Evolutionary conservation across 2,329 filamentous ascomycete species (phyloP).

Genomic region (Exophiala dermatitidis): DNA sequence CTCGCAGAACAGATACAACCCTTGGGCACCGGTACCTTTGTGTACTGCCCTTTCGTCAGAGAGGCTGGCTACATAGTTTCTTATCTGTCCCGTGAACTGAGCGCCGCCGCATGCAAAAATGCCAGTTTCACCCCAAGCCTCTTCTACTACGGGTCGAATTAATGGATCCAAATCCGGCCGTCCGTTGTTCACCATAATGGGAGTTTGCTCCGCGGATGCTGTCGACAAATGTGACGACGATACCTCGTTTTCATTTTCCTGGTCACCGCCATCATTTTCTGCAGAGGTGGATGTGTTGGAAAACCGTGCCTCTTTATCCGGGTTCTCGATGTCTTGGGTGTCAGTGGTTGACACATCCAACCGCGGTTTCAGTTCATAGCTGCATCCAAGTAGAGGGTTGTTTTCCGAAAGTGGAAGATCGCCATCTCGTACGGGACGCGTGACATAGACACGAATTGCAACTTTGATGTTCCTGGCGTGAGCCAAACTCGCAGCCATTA

Average conservation of each 20-base stretch:
- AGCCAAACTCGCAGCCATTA: slow-evolving; percentile 7
- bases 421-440: background rate
- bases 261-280: background rate
- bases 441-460: slow-evolving; percentile 8
- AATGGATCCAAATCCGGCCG: slow-evolving; percentile 48
- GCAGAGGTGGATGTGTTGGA: background rate
- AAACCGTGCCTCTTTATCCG: too few species aligned
- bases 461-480: slow-evolving; percentile 45
- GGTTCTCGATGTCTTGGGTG: background rate
- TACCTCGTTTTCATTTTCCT: background rate
- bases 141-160: slow-evolving; percentile 50
- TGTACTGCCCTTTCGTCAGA: slow-evolving; percentile 61
- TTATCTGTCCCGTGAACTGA: slow-evolving; percentile 48
- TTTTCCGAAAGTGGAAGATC: background rate
- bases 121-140: slow-evolving; percentile 54
- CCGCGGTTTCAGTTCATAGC: background rate
- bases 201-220: background rate
- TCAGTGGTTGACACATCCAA: background rate
- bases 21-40: slow-evolving; percentile 60
- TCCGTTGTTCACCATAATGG: slow-evolving; percentile 1
- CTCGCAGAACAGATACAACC: slow-evolving; percentile 55
- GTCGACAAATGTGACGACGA: slow-evolving; percentile 3
- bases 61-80: slow-evolving; percentile 48
- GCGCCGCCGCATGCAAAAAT: slow-evolving; percentile 56
- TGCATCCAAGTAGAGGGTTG: background rate